Base-by-base conservation (phyloP, 2,329 filamentous ascomycete species). In the Blastomyces emzantsi region DNA sequence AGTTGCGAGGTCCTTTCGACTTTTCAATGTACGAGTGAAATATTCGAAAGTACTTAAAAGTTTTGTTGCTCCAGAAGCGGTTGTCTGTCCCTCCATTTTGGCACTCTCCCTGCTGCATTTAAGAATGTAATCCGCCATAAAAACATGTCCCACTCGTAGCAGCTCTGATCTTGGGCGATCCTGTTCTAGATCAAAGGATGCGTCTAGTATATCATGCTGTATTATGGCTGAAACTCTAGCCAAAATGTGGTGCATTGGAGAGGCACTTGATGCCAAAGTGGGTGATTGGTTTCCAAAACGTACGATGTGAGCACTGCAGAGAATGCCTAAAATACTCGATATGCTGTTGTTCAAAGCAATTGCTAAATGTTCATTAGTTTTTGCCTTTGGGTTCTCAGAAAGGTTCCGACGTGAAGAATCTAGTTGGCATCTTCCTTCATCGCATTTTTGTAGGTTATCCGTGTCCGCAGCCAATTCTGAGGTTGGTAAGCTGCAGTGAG, bases 1-100 rank as follows among this genome's bases (percentile, higher is more conserved):
- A 57, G 71, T 73, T 45, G 76, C 62, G 41, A 74, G 64, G 28
- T 74, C 70, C 17, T 73, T 67, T 49, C 72, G 72, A 55, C 69
- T 65, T 11, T 68, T 69, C 61, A 76, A 67, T 25, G 64, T 63
- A 25, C 68, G 62, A 30, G 72, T 73, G 61, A 73, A 74, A 39
- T 68, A 63, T 47, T 76, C 73, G 41, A 76, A 64, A 45, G 66
- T 68, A 28, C 67, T 68, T 49, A 67, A 52, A 62, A 67, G 51
- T 11, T 43, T n/a, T 13, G 54, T 43, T 15, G 33, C 51, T 22
- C 6, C 4, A 22, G 60, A 1, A 9, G 8, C 8, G 22, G 22
- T n/a, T 5, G 54, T 5, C 19, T 57, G 17, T 9, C n/a, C 33
- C 2, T 51, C 15, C 7, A 19, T 36, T 11, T 30, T 17, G 19